These are phyloP conservation scores for Penicillium frequentans DNA, from an alignment of 2,329 filamentous ascomycete species.

Conservation along the genomic window DNA sequence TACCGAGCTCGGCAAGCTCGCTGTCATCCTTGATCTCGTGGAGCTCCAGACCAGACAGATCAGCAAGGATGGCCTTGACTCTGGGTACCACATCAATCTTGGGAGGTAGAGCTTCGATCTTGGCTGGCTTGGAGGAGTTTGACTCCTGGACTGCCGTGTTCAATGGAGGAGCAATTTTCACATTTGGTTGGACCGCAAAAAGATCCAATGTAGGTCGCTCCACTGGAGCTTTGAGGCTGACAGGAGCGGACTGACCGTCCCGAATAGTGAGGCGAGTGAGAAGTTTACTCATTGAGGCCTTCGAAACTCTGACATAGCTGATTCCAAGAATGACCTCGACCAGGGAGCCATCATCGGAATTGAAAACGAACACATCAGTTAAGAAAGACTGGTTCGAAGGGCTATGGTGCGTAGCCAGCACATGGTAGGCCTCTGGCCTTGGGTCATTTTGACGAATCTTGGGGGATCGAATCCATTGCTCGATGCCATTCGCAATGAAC, in stretches of 20 bases:
- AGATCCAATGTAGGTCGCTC: background rate
- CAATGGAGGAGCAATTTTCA: background rate
- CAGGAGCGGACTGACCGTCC: background rate
- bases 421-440: background rate
- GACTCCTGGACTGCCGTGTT: background rate
- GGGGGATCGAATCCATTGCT: slow-evolving; percentile 31
- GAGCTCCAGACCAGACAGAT: slow-evolving; percentile 34
- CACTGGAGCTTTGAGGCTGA: background rate
- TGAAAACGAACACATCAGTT: slow-evolving; percentile 38
- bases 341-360: slow-evolving; percentile 24
- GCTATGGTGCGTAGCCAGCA: background rate
- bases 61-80: slow-evolving; percentile 2
- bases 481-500: slow-evolving; percentile 33
- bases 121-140: background rate
- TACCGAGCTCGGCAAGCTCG: slow-evolving; percentile 47
- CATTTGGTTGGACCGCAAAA: background rate
- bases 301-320: slow-evolving; percentile 26
- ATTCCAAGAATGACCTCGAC: slow-evolving; percentile 34
- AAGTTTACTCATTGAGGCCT: slow-evolving; percentile 18
- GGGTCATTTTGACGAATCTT: background rate
- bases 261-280: slow-evolving; percentile 4
- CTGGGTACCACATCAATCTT: background rate
- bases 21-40: slow-evolving; percentile 39
- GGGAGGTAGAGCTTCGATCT: background rate
- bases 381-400: slow-evolving; percentile 18